phyloP scores from a whole-genome alignment of 441 rosid genomes.

The Erysimum cheiri region DNA sequence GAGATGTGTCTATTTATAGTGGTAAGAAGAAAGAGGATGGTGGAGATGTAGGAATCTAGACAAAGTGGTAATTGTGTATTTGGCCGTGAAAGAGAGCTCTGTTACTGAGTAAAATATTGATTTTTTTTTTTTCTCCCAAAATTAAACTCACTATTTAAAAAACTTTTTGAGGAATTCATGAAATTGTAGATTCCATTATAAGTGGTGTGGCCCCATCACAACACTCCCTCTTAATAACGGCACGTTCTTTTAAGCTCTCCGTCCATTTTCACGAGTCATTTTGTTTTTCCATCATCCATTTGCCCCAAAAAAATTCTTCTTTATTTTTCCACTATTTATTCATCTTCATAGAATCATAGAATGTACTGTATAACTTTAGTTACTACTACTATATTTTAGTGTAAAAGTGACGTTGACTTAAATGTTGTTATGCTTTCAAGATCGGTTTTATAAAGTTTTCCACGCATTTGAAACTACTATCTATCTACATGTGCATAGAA shows the following conservation, averaged over 20 bases:
- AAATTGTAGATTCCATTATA: conserved; percentile 34
- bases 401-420: background rate
- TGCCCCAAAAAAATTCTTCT: no score
- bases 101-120: conserved; percentile 20
- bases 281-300: conserved; percentile 27
- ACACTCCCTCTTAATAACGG: conserved; percentile 37
- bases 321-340: background rate
- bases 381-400: no score
- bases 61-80: conserved; percentile 39
- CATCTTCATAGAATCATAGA: background rate
- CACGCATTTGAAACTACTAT: background rate
- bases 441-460: background rate
- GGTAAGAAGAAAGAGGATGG: conserved; percentile 29
- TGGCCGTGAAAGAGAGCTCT: conserved; percentile 38
- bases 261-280: conserved; percentile 23
- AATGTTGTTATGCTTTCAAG: background rate
- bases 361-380: background rate
- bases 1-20: conserved; percentile 41
- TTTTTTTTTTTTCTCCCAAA: no score
- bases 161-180: background rate
- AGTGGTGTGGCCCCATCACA: conserved; percentile 28
- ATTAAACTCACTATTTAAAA: background rate
- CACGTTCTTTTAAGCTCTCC: conserved; percentile 37
- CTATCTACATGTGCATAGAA: background rate
- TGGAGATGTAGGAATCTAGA: conserved; percentile 42